Base-by-base conservation (phyloP, 768 basidiomycete genomes). In the Lactarius sanguifluus region DNA sequence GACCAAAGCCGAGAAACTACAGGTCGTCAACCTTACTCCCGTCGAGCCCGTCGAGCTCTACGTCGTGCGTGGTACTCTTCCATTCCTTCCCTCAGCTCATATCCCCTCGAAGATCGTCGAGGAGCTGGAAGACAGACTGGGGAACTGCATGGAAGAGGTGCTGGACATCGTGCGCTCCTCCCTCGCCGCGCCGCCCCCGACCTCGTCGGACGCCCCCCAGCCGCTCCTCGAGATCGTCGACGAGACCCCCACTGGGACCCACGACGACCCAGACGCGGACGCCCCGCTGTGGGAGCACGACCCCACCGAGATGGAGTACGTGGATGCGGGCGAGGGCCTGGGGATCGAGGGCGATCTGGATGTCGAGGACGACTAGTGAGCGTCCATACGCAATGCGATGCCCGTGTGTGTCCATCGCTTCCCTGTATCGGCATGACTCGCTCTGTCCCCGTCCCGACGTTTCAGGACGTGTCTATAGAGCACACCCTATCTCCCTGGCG, bases 1-100 rank as follows among this genome's bases (percentile, higher is more conserved):
- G 68, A 96, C 94, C 1, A 97, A 96, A 72, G 86, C 90, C 3
- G 96, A 98, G 80, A 94, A 95, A 73, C 81, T 97, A 3, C 93
- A 96, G 73, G 82, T 97, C 41, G 88, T 93, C n/a, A 97, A 98
- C 73, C 81, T 96, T 6, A 89, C 88, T 1, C 96, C 96, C 2
- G 88, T 85, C 8, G 82, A 86, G 57, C 80, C 87, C 0, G 92
- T 96, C 30, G 92, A 95, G 74, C 85, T 97, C 30, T 96, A 97
- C 73, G 90, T 92, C 64, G 94, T 96, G 70, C 56, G 92, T 83
- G 34, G 66, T 41, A n/a, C 25, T 60, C 28, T 38, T 38, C 15
- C 23, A 43, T 34, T 15, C 20, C 45, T 61, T 40, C 38, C 9
- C 28, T 59, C 55, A 41, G n/a, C n/a, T 58, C 56, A 25, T 10